Base-by-base conservation (phyloP, 2,329 filamentous ascomycete genomes). In the Claviceps purpurea region DNA sequence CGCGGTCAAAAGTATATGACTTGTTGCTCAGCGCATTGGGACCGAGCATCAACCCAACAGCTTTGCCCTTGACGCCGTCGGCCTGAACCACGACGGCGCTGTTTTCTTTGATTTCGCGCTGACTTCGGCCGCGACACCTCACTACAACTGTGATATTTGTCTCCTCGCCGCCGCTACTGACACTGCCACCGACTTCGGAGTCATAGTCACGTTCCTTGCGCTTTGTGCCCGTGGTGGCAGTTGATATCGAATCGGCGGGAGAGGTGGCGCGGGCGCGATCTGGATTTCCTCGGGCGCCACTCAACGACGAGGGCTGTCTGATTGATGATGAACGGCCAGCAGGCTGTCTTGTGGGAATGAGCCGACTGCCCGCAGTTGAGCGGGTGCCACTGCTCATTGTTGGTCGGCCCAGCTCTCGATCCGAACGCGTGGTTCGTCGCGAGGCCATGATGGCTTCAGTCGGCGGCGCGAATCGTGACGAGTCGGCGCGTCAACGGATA, bases 131-230 rank as follows among this genome's bases (percentile, higher is more conserved):
- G 59, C 93, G 81, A 71, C 91, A 98, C 57, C 93, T 80, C 53
- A 98, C 94, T 38, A 97, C 90, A 47, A 98, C 93, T 65, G 94
- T 93, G 69, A 98, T 98, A 65, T 96, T 98, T 7, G 91, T 97
- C 68, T 95, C 89, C 60, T 90, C 84, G 50, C 78, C 78, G 52
- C 70, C 49, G 14, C 26, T 18, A 22, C 51, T 43, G 51, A 47
- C 47, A 42, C 51, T 44, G n/a, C 47, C 41, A 24, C 52, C 51
- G 4, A 53, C 37, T 34, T 87, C 81, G 5, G 77, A 68, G 45
- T 91, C 90, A 63, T 84, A 91, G 40, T 94, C 87, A 62, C 87
- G 80, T 60, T 93, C 87, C 68, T 95, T 95, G 62, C 90, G 83
- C 73, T 96, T 95, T 45, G 74, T 76, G 24, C 82, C 79, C 37